phyloP scores from a whole-genome alignment of 2,329 filamentous ascomycete species.

The Grosmannia huntii region DNA sequence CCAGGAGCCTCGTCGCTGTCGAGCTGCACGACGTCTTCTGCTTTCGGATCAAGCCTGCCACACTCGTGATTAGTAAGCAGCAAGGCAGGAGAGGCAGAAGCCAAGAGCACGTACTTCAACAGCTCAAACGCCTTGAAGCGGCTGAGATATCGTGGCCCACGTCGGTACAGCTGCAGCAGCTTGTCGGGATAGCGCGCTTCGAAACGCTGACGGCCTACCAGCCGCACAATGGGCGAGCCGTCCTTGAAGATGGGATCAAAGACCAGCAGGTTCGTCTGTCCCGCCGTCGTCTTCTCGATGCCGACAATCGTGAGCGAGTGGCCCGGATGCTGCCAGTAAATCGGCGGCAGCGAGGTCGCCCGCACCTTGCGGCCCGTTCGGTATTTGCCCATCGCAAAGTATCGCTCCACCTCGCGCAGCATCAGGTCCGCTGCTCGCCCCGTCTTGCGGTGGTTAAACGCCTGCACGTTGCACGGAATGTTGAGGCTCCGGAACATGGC shows the following conservation, averaged over 20 bases:
- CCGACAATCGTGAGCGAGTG: conserved; percentile 89
- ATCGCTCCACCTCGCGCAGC: conserved; percentile 55
- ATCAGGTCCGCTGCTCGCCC: conserved; percentile 41
- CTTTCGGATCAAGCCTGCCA: background rate
- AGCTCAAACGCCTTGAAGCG: conserved; percentile 70
- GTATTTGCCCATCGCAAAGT: conserved; percentile 51
- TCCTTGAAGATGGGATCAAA: conserved; percentile 81
- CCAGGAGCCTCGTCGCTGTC: background rate
- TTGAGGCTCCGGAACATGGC: conserved; percentile 60
- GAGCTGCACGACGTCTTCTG: background rate
- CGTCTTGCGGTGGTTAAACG: conserved; percentile 36
- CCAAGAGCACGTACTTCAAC: conserved; percentile 42
- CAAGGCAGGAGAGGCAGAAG: too few species aligned
- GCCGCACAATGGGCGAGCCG: conserved; percentile 45
- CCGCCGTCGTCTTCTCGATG: conserved; percentile 55
- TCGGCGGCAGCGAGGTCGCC: conserved; percentile 60
- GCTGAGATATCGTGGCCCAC: conserved; percentile 53
- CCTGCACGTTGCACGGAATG: conserved; percentile 55
- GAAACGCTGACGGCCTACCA: conserved; percentile 35
- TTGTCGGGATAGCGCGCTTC: conserved; percentile 32
- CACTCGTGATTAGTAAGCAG: background rate
- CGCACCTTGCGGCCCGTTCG: conserved; percentile 48
- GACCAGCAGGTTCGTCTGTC: conserved; percentile 59
- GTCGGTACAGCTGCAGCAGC: conserved; percentile 60
- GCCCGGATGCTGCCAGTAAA: conserved; percentile 81